Evolutionary conservation across 805 yeast species (phyloP), one percentile per base, ranked within the genome.

Genomic region (Monosporozyma siamensis): DNA sequence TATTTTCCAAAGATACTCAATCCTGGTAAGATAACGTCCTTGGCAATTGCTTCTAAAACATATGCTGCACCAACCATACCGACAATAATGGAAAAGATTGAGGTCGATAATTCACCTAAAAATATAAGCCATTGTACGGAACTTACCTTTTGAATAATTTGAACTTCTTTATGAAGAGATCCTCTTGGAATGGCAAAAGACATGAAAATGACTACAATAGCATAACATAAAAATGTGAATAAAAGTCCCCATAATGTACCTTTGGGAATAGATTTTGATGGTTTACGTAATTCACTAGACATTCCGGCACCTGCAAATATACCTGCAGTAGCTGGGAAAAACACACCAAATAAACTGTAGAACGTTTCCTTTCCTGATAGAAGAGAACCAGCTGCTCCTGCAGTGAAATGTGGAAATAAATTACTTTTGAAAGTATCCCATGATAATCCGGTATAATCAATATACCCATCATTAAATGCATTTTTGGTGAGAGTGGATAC

Each of bases 281-380:
- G 99, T 43, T 74, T 78, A 43, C 74, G 67, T 48, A 92, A 70
- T 53, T 88, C 96, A 15, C 98, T 97, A 32, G 96, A 87, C 99
- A 92, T 92, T 20, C 95, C 84, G 2, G 98, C 97, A 14, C 99
- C 99, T 2, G 98, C 97, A 62, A 92, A 82, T 22, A 92, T 89
- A 44, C 99, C 99, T 6, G 97, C 96, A 0, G 98, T 90, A 1
- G 98, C 96, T 9, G 98, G 97, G 67, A 92, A 92, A 56, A 92
- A 87, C 36, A 92, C 85, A 3, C 97, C 97, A 72, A 92, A 92
- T 49, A 94, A 64, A 58, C 84, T 82, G 42, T 80, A 77, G 56
- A 90, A 87, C 1, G 80, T 86, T 59, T 90, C 97, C 12, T 72
- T 77, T 0, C 66, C 64, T 7, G 60, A 50, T 21, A 71, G 49